phyloP scores from a whole-genome alignment of 2,329 filamentous ascomycete species.

The Corynespora cassiicola region DNA sequence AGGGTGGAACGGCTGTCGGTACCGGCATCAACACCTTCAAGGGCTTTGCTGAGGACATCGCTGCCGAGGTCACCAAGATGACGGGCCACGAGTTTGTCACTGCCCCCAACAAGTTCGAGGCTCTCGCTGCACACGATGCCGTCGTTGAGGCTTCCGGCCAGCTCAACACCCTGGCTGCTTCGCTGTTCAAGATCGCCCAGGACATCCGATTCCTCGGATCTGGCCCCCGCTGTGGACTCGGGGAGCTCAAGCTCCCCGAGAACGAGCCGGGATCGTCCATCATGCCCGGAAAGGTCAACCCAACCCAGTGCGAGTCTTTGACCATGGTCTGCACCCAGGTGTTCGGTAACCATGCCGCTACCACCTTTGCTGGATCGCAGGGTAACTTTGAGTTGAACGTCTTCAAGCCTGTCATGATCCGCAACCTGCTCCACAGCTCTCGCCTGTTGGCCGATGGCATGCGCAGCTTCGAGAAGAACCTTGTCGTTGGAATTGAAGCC shows the following conservation, averaged over 20 bases:
- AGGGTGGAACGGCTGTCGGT: slow-evolving; percentile 95
- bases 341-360: slow-evolving; percentile 94
- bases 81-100: slow-evolving; percentile 94
- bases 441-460: slow-evolving; percentile 90
- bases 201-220: slow-evolving; percentile 97
- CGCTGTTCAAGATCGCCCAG: slow-evolving; percentile 97
- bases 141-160: slow-evolving; percentile 93
- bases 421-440: slow-evolving; percentile 91
- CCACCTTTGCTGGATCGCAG: slow-evolving; percentile 94
- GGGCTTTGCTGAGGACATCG: slow-evolving; percentile 93
- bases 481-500: slow-evolving; percentile 85
- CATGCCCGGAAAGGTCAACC: slow-evolving; percentile 99
- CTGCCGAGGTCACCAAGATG: slow-evolving; percentile 88
- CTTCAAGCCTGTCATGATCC: slow-evolving; percentile 96
- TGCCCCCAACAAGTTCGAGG: slow-evolving; percentile 98
- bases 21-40: slow-evolving; percentile 97
- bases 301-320: slow-evolving; percentile 95
- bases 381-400: slow-evolving; percentile 99
- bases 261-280: slow-evolving; percentile 98
- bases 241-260: slow-evolving; percentile 91
- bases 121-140: slow-evolving; percentile 93
- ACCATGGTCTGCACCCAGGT: slow-evolving; percentile 98
- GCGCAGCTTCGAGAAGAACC: slow-evolving; percentile 92
- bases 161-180: slow-evolving; percentile 89
- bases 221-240: slow-evolving; percentile 92